Conservation (phyloP, 352 stramenopile genomes). For the Globisporangium emineosum region DNA sequence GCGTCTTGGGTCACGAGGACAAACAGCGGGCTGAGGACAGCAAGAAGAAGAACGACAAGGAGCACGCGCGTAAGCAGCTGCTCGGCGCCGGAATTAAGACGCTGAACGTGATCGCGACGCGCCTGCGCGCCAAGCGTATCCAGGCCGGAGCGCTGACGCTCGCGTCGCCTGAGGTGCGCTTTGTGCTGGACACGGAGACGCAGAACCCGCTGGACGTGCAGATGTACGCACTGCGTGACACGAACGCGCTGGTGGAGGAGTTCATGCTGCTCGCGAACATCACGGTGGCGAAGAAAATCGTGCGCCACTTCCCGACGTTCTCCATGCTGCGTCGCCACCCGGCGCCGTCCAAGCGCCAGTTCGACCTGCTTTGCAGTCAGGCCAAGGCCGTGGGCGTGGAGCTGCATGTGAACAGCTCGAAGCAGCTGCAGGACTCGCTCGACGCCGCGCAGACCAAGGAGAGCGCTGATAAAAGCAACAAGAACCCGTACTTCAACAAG, state of each 20-base stretch:
- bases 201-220: conserved; percentile 98
- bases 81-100: conserved; percentile 87
- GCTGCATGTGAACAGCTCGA: conserved; percentile 74
- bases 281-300: conserved; percentile 95
- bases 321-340: conserved; percentile 94
- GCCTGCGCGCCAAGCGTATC: conserved; percentile 92
- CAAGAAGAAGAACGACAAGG: conserved; percentile 37
- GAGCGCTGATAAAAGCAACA: conserved; percentile 14
- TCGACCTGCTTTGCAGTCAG: conserved; percentile 84
- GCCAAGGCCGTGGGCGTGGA: conserved; percentile 81
- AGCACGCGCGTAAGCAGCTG: conserved; percentile 41
- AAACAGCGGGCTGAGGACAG: conserved; percentile 10
- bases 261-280: conserved; percentile 99
- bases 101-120: conserved; percentile 88
- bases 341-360: conserved; percentile 92
- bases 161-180: conserved; percentile 95
- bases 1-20: conserved; percentile 32
- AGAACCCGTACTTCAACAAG: conserved; percentile 98
- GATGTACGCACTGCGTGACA: conserved; percentile 94
- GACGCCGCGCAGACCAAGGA: conserved; percentile 75
- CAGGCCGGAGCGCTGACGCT: conserved; percentile 96
- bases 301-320: conserved; percentile 93
- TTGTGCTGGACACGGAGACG: conserved; percentile 98
- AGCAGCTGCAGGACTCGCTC: conserved; percentile 71
- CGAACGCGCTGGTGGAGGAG: conserved; percentile 98